Evolutionary conservation across 2,329 filamentous ascomycete species (phyloP), one percentile per base, ranked within the genome.

Genomic region (Sporothrix humicola): DNA sequence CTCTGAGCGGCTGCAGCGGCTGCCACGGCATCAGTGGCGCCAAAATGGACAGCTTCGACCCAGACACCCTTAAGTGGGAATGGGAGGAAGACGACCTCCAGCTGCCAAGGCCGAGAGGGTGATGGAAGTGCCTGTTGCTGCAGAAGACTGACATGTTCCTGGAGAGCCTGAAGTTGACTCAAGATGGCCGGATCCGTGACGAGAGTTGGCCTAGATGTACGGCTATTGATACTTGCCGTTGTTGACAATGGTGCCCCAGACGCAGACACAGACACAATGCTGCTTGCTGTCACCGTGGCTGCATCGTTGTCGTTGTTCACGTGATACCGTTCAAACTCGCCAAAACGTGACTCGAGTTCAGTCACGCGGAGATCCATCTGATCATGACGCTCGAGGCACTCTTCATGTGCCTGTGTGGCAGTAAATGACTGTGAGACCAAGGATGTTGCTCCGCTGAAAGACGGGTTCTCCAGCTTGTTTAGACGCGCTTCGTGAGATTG

Each of bases 21-120:
- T 0, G 75, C 72, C 3, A 74, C 72, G 10, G 73, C 74, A 46
- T 78, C 79, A 2, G 79, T 73, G 68, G 82, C 83, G 0, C 76
- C 73, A 79, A 89, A 88, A 2, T 88, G 84, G 74, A 83, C 79
- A 3, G 83, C 80, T 61, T 83, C 82, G 74, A 87, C 82, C 88
- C 88, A 90, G 6, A 90, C 77, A 26, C 84, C 85, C 76, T 85
- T 87, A 7, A 90, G 81, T 0, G 86, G 85, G 79, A 93, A 95
- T 0, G 93, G 93, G 8, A 95, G 80, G 73, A 94, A 89, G 0
- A 95, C 89, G 4, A 95, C 90, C 78, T 95, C 92, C 1, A 95
- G 83, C 76, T 92, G 88, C 91, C 92, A 94, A 0, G 92, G 91
- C 56, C 88, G 85, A 58, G 82, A 81, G 42, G 84, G 84, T 0